Conservation (phyloP, 768 basidiomycete species). For the Suillus ampliporus region DNA sequence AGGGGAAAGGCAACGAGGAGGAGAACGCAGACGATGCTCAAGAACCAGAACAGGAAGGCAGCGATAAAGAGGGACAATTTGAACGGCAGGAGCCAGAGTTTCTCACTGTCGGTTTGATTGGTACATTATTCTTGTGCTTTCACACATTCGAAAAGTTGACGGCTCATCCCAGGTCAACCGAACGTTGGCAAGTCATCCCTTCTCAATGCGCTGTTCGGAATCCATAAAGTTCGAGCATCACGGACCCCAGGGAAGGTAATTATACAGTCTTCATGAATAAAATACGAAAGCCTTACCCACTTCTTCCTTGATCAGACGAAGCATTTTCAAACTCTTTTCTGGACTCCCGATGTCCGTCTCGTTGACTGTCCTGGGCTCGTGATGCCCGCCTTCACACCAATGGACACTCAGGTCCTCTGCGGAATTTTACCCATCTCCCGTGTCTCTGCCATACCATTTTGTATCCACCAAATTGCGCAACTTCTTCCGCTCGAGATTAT, state of each 20-base stretch:
- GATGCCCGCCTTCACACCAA: conserved; percentile 80
- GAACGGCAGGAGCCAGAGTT: conserved; percentile 53
- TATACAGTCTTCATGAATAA: not conserved
- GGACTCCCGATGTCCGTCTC: conserved; percentile 84
- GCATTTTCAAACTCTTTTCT: conserved; percentile 93
- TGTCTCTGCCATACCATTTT: conserved; percentile 83
- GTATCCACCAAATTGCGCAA: conserved; percentile 70
- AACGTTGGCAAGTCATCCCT: conserved; percentile 96
- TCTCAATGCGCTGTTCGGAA: conserved; percentile 89
- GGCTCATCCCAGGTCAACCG: conserved; percentile 68
- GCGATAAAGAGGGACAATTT: conserved; percentile 19
- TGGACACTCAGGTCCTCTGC: conserved; percentile 79
- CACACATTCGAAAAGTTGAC: not conserved
- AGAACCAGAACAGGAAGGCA: conserved; percentile 32
- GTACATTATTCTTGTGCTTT: conserved; percentile 38
- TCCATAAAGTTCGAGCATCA: conserved; percentile 77
- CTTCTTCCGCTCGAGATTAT: conserved; percentile 81
- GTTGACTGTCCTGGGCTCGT: conserved; percentile 97
- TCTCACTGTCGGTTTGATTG: conserved; percentile 84
- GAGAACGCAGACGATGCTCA: conserved; percentile 19
- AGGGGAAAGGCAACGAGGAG: conserved; percentile 22
- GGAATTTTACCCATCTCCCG: conserved; percentile 82
- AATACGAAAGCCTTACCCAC: not conserved
- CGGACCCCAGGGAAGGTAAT: conserved; percentile 85
- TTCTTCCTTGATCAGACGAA: conserved; percentile 64